Evolutionary conservation across 2,329 filamentous ascomycete genomes (phyloP), one percentile per base, ranked within the genome.

Genomic region (Scopulariopsis brevicaulis): DNA sequence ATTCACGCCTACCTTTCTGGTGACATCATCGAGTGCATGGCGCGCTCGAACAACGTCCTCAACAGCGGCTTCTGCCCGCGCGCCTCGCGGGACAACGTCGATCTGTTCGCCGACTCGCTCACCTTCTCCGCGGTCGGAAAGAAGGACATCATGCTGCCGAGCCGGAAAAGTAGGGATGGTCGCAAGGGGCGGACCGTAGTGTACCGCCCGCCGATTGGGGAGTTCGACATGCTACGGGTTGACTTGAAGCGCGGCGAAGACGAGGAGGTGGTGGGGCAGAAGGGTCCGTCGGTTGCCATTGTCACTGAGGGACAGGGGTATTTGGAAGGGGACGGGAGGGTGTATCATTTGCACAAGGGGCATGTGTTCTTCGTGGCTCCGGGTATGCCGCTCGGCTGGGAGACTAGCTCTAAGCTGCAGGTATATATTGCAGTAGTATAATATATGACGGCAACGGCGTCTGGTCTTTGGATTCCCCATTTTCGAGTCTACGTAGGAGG

Each of bases 1-100:
- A 87, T 89, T 57, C 86, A 90, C 65, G 86, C 86, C 0, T 90
- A 89, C 65, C 73, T 90, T 0, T 78, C 79, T 4, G 87, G 87
- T 3, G 83, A 90, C 66, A 89, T 90, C 56, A 82, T 90, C 63
- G 87, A 90, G 69, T 90, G 86, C 70, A 90, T 90, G 87, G 87
- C 87, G 1, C 79, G 86, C 8, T 84, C 79, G 22, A 85, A 90
- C 72, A 89, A 90, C 59, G 86, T 91, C 1, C 74, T 91, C 55
- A 89, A 88, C 68, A 83, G 81, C 0, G 87, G 87, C 0, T 89
- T 92, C 73, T 90, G 86, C 63, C 86, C 87, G 0, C 75, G 75
- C 1, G 79, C 82, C 0, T 82, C 88, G 53, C 77, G 85, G 14
- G 79, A 88, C 65, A 82, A 75, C 51, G 74, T 84, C 25, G 83